Conservation (phyloP, 2,329 filamentous ascomycete genomes). For the Escovopsis sp. region DNA sequence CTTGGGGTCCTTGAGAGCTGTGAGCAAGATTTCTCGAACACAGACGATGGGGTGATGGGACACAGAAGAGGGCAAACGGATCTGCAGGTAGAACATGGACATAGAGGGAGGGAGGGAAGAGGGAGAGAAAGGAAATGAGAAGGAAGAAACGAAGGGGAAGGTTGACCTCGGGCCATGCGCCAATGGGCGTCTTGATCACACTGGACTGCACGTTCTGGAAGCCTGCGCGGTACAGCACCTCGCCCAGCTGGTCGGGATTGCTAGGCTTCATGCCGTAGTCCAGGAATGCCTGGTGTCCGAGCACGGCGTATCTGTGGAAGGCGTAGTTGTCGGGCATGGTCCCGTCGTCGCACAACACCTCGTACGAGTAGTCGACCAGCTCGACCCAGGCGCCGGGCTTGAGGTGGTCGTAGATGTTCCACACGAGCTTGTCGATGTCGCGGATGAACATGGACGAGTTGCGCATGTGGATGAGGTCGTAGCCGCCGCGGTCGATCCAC, state of each 20-base stretch:
- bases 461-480: conserved; percentile 19
- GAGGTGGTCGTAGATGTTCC: conserved; percentile 13
- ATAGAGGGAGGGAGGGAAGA: no score
- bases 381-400: conserved; percentile 31
- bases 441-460: conserved; percentile 10
- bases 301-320: conserved; percentile 5
- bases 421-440: conserved; percentile 7
- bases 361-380: conserved; percentile 22
- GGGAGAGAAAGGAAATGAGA: no score
- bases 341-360: conserved; percentile 21
- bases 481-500: conserved; percentile 14
- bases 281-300: conserved; percentile 5
- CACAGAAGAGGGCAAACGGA: no score
- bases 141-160: background rate
- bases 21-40: background rate
- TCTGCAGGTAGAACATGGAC: no score
- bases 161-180: conserved; percentile 18
- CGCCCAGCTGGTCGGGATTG: conserved; percentile 7
- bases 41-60: no score
- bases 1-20: conserved; percentile 8
- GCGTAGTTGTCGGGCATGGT: conserved; percentile 12
- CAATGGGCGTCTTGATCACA: conserved; percentile 24
- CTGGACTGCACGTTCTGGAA: conserved; percentile 15
- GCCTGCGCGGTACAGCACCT: conserved; percentile 7
- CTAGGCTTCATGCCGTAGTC: conserved; percentile 9